Conservation (phyloP, 2,329 filamentous ascomycete genomes). For the Escovopsis sp. region DNA sequence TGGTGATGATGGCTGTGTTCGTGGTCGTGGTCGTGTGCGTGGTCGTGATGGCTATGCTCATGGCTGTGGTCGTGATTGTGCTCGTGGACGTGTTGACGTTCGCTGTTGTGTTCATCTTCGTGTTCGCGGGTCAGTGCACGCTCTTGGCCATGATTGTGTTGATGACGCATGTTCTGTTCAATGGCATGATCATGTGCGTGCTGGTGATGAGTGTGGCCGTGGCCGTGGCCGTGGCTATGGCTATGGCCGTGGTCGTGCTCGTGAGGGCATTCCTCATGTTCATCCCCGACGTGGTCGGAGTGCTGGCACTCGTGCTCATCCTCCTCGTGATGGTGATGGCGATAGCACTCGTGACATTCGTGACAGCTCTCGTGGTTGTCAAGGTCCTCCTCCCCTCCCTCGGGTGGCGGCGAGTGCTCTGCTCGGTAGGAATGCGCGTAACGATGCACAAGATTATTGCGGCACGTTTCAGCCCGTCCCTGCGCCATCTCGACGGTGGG, state of each 20-base stretch:
- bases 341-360: constrained; percentile 17
- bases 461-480: constrained; percentile 41
- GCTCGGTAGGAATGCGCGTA: constrained; percentile 32
- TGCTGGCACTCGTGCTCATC: constrained; percentile 34
- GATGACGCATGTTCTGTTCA: constrained; percentile 16
- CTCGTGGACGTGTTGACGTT: constrained; percentile 18
- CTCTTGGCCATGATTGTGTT: constrained; percentile 21
- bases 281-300: constrained; percentile 12
- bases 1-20: constrained; percentile 17
- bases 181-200: constrained; percentile 19
- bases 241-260: constrained; percentile 9
- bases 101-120: no score
- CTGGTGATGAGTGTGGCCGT: constrained; percentile 7
- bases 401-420: constrained; percentile 23
- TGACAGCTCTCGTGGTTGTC: constrained; percentile 24
- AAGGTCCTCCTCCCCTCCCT: constrained; percentile 23
- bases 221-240: constrained; percentile 6
- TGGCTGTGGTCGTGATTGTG: constrained; percentile 11
- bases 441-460: constrained; percentile 42
- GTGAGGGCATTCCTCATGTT: background rate
- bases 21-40: constrained; percentile 11
- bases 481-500: constrained; percentile 45
- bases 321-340: constrained; percentile 29
- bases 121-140: constrained; percentile 6
- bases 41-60: background rate